Evolutionary conservation across 2,329 filamentous ascomycete genomes (phyloP).

Genomic region (Colletotrichum echinochloae): DNA sequence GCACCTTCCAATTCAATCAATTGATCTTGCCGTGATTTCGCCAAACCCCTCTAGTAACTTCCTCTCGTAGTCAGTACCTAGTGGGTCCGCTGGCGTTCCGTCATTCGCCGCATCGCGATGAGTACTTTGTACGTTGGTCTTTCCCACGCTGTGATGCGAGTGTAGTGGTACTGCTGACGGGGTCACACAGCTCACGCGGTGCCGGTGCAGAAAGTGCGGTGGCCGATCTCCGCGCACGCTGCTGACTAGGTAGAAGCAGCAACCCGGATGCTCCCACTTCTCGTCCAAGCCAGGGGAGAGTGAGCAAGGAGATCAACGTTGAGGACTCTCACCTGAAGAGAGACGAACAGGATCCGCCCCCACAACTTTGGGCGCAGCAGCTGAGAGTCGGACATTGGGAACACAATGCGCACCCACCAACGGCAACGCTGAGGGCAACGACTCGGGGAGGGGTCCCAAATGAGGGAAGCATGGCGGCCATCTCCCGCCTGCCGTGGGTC

Average conservation of each 20-base stretch:
- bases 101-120: conserved; percentile 23
- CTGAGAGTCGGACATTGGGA: conserved; percentile 29
- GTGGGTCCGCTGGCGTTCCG: conserved; percentile 19
- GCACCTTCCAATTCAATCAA: conserved; percentile 18
- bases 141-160: background rate
- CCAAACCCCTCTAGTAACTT: too few relatives aligned
- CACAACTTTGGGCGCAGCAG: conserved; percentile 39
- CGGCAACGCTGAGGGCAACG: background rate
- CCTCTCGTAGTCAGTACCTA: too few relatives aligned
- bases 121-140: conserved; percentile 14
- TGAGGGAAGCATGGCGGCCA: conserved; percentile 25
- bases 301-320: conserved; percentile 32
- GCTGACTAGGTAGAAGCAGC: conserved; percentile 16
- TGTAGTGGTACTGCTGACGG: conserved; percentile 3
- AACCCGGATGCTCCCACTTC: conserved; percentile 5
- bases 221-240: conserved; percentile 11
- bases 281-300: background rate
- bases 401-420: conserved; percentile 25
- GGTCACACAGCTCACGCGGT: background rate
- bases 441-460: conserved; percentile 16
- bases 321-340: conserved; percentile 35
- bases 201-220: conserved; percentile 6
- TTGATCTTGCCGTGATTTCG: conserved; percentile 15
- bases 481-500: conserved; percentile 26
- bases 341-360: conserved; percentile 21